phyloP scores from a whole-genome alignment of 306 rosid species.

The Fagus sylvatica region DNA sequence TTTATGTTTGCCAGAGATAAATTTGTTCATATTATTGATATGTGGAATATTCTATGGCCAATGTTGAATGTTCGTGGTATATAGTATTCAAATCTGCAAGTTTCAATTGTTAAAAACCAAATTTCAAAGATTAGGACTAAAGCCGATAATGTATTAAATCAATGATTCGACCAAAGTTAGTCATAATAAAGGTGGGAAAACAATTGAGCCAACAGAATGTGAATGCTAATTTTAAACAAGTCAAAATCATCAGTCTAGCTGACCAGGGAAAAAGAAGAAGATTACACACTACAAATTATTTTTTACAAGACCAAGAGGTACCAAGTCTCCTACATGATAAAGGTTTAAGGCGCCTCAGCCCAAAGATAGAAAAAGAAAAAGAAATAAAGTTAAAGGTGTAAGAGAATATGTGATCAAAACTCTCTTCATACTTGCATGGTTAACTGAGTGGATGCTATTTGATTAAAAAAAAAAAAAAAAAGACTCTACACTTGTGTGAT shows the following conservation, averaged over 20 bases:
- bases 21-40: too few relatives aligned
- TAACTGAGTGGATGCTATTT: too few relatives aligned
- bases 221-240: background rate
- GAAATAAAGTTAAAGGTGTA: too few relatives aligned
- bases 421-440: too few relatives aligned
- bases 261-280: background rate
- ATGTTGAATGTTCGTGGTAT: background rate
- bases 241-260: conserved; percentile 17
- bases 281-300: background rate
- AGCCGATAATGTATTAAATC: background rate
- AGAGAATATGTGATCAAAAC: too few relatives aligned
- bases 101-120: background rate
- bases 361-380: background rate
- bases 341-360: background rate
- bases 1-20: too few relatives aligned
- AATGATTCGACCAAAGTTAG: background rate
- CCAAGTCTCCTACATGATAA: too few relatives aligned
- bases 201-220: background rate
- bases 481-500: too few relatives aligned
- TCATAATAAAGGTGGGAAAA: background rate
- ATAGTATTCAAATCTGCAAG: background rate
- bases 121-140: background rate
- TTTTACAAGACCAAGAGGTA: too few relatives aligned
- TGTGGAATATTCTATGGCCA: too few relatives aligned
- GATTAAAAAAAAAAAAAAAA: too few relatives aligned